Base-by-base conservation (phyloP, 2,329 filamentous ascomycete species). In the Microcera coccophila region DNA sequence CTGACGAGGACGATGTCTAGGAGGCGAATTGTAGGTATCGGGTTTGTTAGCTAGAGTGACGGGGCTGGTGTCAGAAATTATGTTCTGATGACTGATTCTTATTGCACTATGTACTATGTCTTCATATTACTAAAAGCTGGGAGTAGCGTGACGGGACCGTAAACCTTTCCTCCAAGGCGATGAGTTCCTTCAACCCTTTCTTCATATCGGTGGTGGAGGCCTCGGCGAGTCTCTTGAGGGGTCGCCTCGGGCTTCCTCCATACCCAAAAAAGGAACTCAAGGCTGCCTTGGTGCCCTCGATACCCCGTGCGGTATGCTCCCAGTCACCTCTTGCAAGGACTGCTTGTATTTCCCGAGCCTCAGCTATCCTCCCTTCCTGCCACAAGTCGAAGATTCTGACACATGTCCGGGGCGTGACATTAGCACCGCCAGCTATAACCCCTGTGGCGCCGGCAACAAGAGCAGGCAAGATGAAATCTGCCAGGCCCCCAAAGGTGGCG, bases 401-500 rank as follows among this genome's bases (percentile, higher is more conserved):
- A 62, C 83, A 85, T 3, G 82, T 70, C 57, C 77, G 76, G 8
- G 84, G 85, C 2, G 81, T 75, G 34, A 90, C 70, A 62, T 90
- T 90, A 21, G 77, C 86, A 41, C 85, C 72, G 11, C 85, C 86
- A 12, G 79, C 81, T 49, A 90, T 84, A 56, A 86, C 77, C 24
- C 86, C 85, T 44, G 83, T 78, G 3, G 82, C 85, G 18, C 85
- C 85, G 4, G 80, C 83, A 33, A 85, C 73, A 29, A 87, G 64
- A 1, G 81, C 82, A 62, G 87, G 85, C 11, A 89, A 65, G 11
- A 81, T 83, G 63, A 88, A 88, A 66, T 90, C 85, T 39, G 83
- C 83, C 37, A 80, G 84, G 42, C 86, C 85, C 32, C 83, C 85
- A 55, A 85, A 78, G 45, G 83, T 84, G 60, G 85, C 73, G 70